Conservation (phyloP, 1,284 basidiomycete species). For the Gymnopus androsaceus region DNA sequence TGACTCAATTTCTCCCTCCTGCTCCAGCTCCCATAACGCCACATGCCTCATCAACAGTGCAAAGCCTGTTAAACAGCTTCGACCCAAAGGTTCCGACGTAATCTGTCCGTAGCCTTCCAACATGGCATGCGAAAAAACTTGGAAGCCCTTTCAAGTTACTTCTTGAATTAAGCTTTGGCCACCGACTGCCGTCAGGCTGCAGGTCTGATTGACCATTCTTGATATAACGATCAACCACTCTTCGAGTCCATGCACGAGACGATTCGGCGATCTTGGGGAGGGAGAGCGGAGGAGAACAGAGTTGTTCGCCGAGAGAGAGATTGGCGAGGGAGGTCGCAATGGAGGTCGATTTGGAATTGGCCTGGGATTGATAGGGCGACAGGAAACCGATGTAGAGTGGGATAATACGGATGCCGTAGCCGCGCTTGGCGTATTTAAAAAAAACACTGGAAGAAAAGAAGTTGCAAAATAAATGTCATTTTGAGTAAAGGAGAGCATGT, state of each 20-base stretch:
- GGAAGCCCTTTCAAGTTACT: background rate
- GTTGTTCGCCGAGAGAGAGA: conserved; percentile 9
- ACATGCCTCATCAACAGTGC: conserved; percentile 22
- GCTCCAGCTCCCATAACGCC: conserved; percentile 21
- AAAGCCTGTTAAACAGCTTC: conserved; percentile 21
- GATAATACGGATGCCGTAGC: conserved; percentile 22
- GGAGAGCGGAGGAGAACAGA: conserved; percentile 10
- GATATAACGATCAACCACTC: conserved; percentile 13
- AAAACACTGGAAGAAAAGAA: conserved; percentile 7
- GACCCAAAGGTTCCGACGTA: conserved; percentile 12
- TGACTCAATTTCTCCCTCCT: conserved; percentile 14
- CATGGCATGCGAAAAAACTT: conserved; percentile 11
- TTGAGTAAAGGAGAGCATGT: too few species aligned
- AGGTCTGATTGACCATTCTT: conserved; percentile 7
- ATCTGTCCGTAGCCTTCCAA: conserved; percentile 18
- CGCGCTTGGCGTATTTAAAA: conserved; percentile 24
- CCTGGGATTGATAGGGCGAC: conserved; percentile 8
- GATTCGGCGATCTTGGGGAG: conserved; percentile 9
- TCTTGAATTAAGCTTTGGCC: conserved; percentile 1
- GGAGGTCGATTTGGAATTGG: background rate
- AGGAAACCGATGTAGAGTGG: conserved; percentile 20
- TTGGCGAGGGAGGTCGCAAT: background rate
- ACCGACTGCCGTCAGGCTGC: conserved; percentile 1
- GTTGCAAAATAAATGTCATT: too few species aligned
- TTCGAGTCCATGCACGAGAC: conserved; percentile 16